Evolutionary conservation across 441 rosid species (phyloP), one percentile per base, ranked within the genome.

Genomic region (Pelargonium myrrhifolium): DNA sequence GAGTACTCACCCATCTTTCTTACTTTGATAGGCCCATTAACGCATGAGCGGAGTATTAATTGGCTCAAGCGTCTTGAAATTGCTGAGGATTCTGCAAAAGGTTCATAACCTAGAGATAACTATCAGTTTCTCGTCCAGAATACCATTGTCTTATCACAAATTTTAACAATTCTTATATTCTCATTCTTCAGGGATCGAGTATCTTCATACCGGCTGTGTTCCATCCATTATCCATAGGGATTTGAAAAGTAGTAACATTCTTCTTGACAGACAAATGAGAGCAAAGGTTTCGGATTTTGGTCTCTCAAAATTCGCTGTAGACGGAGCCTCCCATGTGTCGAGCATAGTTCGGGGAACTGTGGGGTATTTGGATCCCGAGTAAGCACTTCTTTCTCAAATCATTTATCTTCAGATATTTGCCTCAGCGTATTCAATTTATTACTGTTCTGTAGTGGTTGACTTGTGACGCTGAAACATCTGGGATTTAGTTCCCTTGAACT

Each of bases 221-320:
- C 99, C 98, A n/a, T 86, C 97, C 4, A 76, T 94, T 80, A 94
- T 94, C 75, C 99, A 94, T 55, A 72, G 99, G 72, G 99, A 94
- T 83, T 76, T 94, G 59, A 94, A 94, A 79, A 89, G 90, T 40
- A 94, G 97, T 81, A 94, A 94, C 78, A 92, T 94, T 84, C 86
- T 94, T 68, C 90, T 92, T n/a, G 98, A 92, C 79, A 86, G 76
- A 76, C 81, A 84, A 49, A 85, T 82, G 91, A 87, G 82, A 71
- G 98, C 98, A 18, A 94, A 94, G 84, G 99, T 94, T 75, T 86
- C 97, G 4, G 98, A 94, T 80, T 94, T 94, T 31, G 99, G 99
- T 20, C 89, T 94, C 65, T 94, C 98, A 10, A 94, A 94, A 73
- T 74, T 88, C 6, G 92, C 92, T 2, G 89, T 84, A 12, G 98